Base-by-base conservation (phyloP, 1,284 basidiomycete genomes). In the Leccinum proliferum region DNA sequence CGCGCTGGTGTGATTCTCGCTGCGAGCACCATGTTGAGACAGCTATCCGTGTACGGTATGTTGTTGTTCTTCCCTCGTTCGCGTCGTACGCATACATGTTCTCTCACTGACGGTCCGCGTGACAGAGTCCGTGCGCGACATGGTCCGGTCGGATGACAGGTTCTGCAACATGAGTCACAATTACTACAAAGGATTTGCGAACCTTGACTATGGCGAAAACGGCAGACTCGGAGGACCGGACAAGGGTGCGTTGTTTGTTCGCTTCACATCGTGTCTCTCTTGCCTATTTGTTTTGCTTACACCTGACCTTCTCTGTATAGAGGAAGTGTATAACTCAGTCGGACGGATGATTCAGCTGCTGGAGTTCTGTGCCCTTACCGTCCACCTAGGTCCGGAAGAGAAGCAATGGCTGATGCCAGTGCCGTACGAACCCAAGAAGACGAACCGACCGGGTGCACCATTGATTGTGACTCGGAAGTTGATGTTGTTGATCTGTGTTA, bases 401-500 rank as follows among this genome's bases (percentile, higher is more conserved):
- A 56, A 55, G 41, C 58, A 37, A 15, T 58, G 69, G 69, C 39
- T 59, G 2, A 41, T 25, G 0, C 55, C 62, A 43, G 39, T 59
- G 32, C 56, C 58, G 10, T 64, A 64, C 37, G 62, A 65, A 18
- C 59, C 60, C 21, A 60, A 56, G 48, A 73, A 63, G 62, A 56
- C 57, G 18, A 46, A 55, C 5, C 32, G 57, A 10, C 55, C 34
- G 1, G 58, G 62, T 1, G 35, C 37, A 25, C 63, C 60, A 21
- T 59, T 62, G 62, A 41, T 71, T 0, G 58, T 50, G 58, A 21
- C 21, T 21, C 21, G 21, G 21, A 70, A 32, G 41, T n/a, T 70
- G 32, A 15, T 70, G 83, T 80, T 41, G 79, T 81, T 37, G 83
- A 81, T 68, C 81, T 86, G 48, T 81, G 62, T 46, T 46, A 46